Conservation (phyloP, 148 eudicot species). For the Silene uniflora region DNA sequence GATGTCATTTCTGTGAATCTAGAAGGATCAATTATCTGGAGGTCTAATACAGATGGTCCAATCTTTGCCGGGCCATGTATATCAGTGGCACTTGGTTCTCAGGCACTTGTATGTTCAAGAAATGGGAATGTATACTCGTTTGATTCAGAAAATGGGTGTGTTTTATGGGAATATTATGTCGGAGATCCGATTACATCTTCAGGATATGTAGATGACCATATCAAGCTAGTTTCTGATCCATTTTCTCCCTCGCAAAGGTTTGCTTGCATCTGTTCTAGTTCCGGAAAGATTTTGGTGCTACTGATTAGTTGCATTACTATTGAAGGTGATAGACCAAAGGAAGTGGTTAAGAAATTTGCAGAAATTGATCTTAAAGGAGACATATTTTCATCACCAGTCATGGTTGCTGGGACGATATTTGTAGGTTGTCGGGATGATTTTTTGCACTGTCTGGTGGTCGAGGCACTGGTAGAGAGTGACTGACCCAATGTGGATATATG, state of each 20-base stretch:
- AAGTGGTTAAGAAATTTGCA: conserved; percentile 47
- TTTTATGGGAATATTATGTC: conserved; percentile 58
- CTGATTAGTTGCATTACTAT: conserved; percentile 15
- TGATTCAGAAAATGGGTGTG: conserved; percentile 50
- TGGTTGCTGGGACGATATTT: conserved; percentile 80
- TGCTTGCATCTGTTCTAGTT: conserved; percentile 67
- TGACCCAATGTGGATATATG: background rate
- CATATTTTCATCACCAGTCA: conserved; percentile 83
- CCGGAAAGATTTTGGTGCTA: conserved; percentile 58
- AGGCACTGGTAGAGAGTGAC: conserved; percentile 18
- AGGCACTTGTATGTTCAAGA: conserved; percentile 74
- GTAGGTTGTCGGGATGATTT: conserved; percentile 93
- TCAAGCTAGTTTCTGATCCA: conserved; percentile 35
- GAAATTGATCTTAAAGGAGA: conserved; percentile 63
- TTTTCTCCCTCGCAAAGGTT: conserved; percentile 45
- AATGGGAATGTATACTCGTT: conserved; percentile 68
- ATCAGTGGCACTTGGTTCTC: conserved; percentile 43
- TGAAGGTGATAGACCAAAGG: conserved; percentile 20
- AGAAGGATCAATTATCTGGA: conserved; percentile 59
- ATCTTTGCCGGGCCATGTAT: conserved; percentile 81
- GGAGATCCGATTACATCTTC: conserved; percentile 82
- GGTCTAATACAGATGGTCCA: conserved; percentile 64
- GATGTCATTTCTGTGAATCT: conserved; percentile 51
- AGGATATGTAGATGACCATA: conserved; percentile 71
- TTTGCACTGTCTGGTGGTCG: conserved; percentile 52